Percentiles rank a stretch among this genome's conserved stretches.
phyloP scores from a whole-genome alignment of 495 filamentous ascomycete genomes.

The Aspergillus ellipticus region DNA sequence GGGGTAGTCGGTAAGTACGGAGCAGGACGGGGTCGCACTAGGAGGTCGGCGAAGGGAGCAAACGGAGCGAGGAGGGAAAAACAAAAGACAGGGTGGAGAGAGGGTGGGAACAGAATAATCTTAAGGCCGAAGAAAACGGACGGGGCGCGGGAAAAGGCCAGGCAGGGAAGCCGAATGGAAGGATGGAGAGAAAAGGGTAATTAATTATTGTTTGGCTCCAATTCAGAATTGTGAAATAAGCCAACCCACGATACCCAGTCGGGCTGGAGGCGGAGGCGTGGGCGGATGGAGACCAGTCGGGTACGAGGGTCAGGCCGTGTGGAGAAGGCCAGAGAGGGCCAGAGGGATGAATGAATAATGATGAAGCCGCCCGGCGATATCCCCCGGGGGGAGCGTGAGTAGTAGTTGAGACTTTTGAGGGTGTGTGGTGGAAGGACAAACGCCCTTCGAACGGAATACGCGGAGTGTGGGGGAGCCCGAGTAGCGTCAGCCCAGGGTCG shows the following conservation, averaged over 20 bases:
- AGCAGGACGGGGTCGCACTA: not conserved
- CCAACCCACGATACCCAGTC: too few relatives aligned
- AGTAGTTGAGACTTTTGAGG: too few relatives aligned
- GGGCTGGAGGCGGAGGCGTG: not conserved
- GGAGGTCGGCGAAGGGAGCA: not conserved
- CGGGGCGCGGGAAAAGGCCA: constrained; percentile 5
- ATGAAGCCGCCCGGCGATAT: not conserved
- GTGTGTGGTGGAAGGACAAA: constrained; percentile 3
- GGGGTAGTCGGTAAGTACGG: not conserved
- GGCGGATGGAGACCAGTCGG: not conserved
- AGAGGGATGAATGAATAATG: not conserved
- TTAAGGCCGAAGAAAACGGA: not conserved
- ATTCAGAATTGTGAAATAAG: not conserved
- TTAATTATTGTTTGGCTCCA: not conserved
- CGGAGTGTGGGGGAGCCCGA: constrained; percentile 41
- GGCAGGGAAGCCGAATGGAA: constrained; percentile 3
- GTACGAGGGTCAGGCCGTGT: not conserved
- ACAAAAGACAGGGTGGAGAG: not conserved
- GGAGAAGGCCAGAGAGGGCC: not conserved
- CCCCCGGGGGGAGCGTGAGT: too few relatives aligned
- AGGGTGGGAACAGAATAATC: constrained; percentile 9
- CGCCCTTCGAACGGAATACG: constrained; percentile 20
- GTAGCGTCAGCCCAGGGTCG: constrained; percentile 25
- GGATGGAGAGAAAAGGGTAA: not conserved
- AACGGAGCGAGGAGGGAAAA: constrained; percentile 5